Conservation (phyloP, 495 filamentous ascomycete genomes). For the Viridothelium virens region DNA sequence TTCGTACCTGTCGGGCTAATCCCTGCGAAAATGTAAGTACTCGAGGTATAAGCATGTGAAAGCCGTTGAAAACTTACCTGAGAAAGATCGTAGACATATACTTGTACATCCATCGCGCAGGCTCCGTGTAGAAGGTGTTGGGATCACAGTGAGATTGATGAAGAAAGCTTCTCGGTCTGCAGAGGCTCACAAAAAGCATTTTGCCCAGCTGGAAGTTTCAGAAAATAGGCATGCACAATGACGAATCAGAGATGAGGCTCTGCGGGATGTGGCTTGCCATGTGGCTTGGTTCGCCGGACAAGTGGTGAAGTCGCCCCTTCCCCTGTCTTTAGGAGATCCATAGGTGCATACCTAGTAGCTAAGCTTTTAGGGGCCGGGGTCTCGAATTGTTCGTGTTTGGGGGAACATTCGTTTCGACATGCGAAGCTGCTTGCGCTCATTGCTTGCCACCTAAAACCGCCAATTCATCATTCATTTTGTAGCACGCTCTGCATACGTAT, state of each 20-base stretch:
- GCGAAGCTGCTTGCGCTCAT: background rate
- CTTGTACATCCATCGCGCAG: slow-evolving; percentile 69
- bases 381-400: background rate
- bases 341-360: background rate
- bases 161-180: background rate
- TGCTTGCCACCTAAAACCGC: background rate
- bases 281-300: background rate
- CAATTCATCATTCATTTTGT: background rate
- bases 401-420: background rate
- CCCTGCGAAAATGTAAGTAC: background rate
- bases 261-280: slow-evolving; percentile 1
- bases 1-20: slow-evolving; percentile 15
- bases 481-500: background rate
- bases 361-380: background rate
- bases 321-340: background rate
- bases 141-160: background rate
- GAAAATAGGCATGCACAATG: background rate
- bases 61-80: slow-evolving; percentile 32
- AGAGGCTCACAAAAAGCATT: background rate
- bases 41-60: background rate
- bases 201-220: background rate
- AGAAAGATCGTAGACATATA: slow-evolving; percentile 93
- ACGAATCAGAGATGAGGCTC: slow-evolving; percentile 2
- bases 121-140: background rate
- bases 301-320: background rate